These are phyloP conservation scores for Vitis labrusca DNA, from an alignment of 164 flowering plant species.

Conservation along the genomic window DNA sequence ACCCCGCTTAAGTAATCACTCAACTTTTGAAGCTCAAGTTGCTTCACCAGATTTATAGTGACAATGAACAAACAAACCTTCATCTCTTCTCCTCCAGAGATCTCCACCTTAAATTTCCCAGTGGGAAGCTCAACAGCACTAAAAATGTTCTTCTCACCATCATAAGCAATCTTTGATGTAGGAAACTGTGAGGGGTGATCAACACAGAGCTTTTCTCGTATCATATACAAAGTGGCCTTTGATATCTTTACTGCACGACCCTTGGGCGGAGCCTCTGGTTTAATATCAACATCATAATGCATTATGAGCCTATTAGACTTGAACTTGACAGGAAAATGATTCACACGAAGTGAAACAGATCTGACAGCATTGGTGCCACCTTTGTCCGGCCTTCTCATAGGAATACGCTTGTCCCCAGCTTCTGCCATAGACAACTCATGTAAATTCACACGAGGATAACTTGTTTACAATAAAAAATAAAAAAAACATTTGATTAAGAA, in stretches of 20 bases:
- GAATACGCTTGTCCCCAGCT: constrained; percentile 8
- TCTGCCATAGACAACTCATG: too few relatives aligned
- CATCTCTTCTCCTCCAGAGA: constrained; percentile 42
- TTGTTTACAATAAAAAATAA: too few relatives aligned
- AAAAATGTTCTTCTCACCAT: constrained; percentile 66
- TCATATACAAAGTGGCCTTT: constrained; percentile 24
- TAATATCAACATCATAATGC: constrained; percentile 52
- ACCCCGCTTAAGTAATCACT: constrained; percentile 40
- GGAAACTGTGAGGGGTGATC: constrained; percentile 28
- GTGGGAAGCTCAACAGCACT: constrained; percentile 49
- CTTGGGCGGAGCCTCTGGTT: constrained; percentile 19
- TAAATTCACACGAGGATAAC: too few relatives aligned
- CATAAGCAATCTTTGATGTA: constrained; percentile 43
- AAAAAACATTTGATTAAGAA: too few relatives aligned
- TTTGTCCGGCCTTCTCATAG: constrained; percentile 48
- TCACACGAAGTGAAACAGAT: constrained; percentile 28
- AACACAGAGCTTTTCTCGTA: constrained; percentile 34
- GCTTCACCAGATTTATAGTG: constrained; percentile 47
- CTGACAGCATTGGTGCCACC: constrained; percentile 30
- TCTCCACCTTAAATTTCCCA: constrained; percentile 41
- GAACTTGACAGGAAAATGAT: constrained; percentile 48
- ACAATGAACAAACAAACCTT: constrained; percentile 20
- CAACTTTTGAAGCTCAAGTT: constrained; percentile 39
- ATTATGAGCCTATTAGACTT: constrained; percentile 22
- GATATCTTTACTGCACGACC: constrained; percentile 30